Evolutionary conservation across 352 stramenopile species (phyloP), one percentile per base, ranked within the genome.

Genomic region (Sclerospora graminicola): DNA sequence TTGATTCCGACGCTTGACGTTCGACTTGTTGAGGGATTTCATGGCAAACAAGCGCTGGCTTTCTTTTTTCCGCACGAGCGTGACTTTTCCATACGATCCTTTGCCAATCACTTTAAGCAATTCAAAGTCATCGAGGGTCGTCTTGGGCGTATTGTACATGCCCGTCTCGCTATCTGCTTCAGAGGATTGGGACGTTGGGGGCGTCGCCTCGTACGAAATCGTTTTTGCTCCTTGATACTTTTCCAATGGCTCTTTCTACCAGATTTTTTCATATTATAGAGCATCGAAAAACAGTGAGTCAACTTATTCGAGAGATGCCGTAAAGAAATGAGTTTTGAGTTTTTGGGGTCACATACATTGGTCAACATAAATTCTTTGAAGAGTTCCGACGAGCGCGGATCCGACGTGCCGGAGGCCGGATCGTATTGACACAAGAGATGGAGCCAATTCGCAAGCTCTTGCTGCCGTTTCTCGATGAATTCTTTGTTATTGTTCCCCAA

Each of bases 1-100:
- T 69, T 99, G 95, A 63, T 99, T 98, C 37, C 95, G 80, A 31
- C 71, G 69, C 61, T 89, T 94, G 27, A 91, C 84, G 55, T 87
- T 94, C 33, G 81, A 82, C 60, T 94, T 95, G 72, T 93, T 93
- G 31, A 90, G 72, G 41, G 74, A 87, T 56, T 91, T 91, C 80
- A 91, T 91, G 39, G 80, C 80, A 31, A 87, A 91, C 9, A 91
- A 53, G 15, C 61, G 58, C 35, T 86, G 78, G 30, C 56, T 57
- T 7, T 87, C 75, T 41, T 91, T 91, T 60, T 86, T 86, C 36
- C 80, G 74, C 56, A 91, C 80, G 41, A 91, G 73, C 57, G 78
- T 93, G 29, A 96, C 86, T 57, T 95, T 95, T 54, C 86, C 86
- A 41, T 95, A 96, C 19, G 80, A 91, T 15, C 86, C 86, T 54